These are phyloP conservation scores for Debaryomyces coudertii DNA, from an alignment of 1,139 yeast species.

Conservation along the genomic window DNA sequence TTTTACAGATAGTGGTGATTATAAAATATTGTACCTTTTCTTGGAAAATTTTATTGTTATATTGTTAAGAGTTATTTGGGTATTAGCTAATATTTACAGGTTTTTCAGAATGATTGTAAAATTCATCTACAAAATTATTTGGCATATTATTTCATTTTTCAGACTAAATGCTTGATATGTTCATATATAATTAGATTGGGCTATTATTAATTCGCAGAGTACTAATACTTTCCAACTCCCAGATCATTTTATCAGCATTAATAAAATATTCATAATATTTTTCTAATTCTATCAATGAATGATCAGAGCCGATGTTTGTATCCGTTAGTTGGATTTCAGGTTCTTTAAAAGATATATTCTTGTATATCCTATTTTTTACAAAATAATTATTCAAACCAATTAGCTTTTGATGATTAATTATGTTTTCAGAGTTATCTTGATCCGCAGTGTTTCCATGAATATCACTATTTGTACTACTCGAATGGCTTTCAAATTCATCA, in stretches of 20 bases:
- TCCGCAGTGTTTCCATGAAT: conserved; percentile 5
- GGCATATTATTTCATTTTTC: conserved; percentile 3
- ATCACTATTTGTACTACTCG: conserved; percentile 11
- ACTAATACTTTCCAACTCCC: conserved; percentile 22
- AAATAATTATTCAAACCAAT: conserved; percentile 21
- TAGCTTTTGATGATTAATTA: conserved; percentile 17
- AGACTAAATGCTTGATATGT: background rate
- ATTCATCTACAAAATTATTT: conserved; percentile 40
- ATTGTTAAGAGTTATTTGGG: conserved; percentile 70
- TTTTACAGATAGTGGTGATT: conserved; percentile 29
- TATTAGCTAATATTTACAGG: conserved; percentile 60
- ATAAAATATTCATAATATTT: conserved; percentile 24
- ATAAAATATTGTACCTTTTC: conserved; percentile 41
- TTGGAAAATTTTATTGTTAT: conserved; percentile 58
- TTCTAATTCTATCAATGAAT: background rate
- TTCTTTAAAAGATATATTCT: conserved; percentile 7
- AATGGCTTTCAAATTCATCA: conserved; percentile 3
- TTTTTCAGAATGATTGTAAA: conserved; percentile 35
- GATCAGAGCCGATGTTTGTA: background rate
- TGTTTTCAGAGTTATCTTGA: conserved; percentile 1
- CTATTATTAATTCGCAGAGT: conserved; percentile 9
- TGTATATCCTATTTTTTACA: conserved; percentile 20
- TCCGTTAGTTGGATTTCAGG: background rate
- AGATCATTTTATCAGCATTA: conserved; percentile 33
- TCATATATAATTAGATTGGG: background rate